Conservation (phyloP, 2,329 filamentous ascomycete species). For the Paecilomyces sp. region DNA sequence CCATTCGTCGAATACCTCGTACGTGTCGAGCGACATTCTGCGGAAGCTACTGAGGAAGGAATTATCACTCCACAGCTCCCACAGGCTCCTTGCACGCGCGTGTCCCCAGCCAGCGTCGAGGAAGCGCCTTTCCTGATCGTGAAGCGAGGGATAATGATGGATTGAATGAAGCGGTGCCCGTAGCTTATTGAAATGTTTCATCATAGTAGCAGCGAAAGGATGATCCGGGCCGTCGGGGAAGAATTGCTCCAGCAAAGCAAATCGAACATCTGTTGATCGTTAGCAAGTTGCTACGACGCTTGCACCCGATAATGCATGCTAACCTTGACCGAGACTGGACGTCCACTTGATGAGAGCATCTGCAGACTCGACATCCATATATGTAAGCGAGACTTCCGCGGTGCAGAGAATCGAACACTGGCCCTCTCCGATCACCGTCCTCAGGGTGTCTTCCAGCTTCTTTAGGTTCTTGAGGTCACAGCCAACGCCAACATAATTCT, state of each 20-base stretch:
- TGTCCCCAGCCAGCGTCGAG: conserved; percentile 58
- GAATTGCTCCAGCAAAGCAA: conserved; percentile 81
- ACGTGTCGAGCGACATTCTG: conserved; percentile 55
- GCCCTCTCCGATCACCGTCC: conserved; percentile 50
- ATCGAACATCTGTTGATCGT: conserved; percentile 51
- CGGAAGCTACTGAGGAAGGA: conserved; percentile 56
- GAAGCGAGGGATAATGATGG: conserved; percentile 58
- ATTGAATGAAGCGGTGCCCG: conserved; percentile 72
- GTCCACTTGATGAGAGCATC: conserved; percentile 74
- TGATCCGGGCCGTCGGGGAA: conserved; percentile 70
- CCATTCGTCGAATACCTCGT: conserved; percentile 93
- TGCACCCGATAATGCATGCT: conserved; percentile 12
- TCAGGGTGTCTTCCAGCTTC: conserved; percentile 54
- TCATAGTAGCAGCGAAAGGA: conserved; percentile 82
- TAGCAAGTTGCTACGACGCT: conserved; percentile 5
- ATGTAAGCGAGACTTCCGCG: conserved; percentile 85
- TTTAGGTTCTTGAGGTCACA: conserved; percentile 69
- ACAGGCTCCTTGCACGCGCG: conserved; percentile 61
- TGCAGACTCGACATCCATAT: conserved; percentile 70
- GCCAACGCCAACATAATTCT: conserved; percentile 69
- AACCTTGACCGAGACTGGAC: conserved; percentile 61
- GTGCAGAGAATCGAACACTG: conserved; percentile 66
- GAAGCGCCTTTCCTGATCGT: conserved; percentile 65
- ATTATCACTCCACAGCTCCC: conserved; percentile 72
- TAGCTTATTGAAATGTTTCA: conserved; percentile 73